Percentiles rank a stretch among this genome's conserved stretches.
Evolutionary conservation across 177 flowering plant species (phyloP).

Genomic region (Vitis hybrid): DNA sequence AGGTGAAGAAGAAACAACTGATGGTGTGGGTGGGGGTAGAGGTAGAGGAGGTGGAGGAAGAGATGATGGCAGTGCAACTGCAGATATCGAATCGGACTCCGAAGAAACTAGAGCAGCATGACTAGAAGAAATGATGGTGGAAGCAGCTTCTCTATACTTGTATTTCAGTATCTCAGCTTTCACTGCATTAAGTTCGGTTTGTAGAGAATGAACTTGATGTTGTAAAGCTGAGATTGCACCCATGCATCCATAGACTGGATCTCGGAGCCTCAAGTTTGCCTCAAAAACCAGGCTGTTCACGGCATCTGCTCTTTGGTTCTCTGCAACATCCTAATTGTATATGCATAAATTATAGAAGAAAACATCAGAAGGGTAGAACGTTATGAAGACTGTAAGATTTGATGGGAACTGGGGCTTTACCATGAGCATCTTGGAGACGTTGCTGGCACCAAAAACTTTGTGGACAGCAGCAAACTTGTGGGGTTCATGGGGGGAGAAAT

Average conservation of each 20-base stretch:
- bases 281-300: slow-evolving; percentile 65
- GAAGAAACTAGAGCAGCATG: slow-evolving; percentile 34
- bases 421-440: slow-evolving; percentile 26
- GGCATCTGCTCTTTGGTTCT: slow-evolving; percentile 58
- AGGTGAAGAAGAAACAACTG: slow-evolving; percentile 28
- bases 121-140: slow-evolving; percentile 22
- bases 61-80: slow-evolving; percentile 27
- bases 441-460: slow-evolving; percentile 17
- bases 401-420: background rate
- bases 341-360: background rate
- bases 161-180: slow-evolving; percentile 58
- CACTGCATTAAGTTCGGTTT: slow-evolving; percentile 57
- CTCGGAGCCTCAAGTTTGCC: slow-evolving; percentile 60
- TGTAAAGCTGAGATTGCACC: slow-evolving; percentile 62
- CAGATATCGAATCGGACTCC: slow-evolving; percentile 22
- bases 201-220: slow-evolving; percentile 60
- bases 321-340: slow-evolving; percentile 50
- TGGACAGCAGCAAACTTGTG: slow-evolving; percentile 26
- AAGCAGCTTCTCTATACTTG: slow-evolving; percentile 44
- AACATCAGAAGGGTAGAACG: background rate
- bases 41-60: slow-evolving; percentile 28
- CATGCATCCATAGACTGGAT: slow-evolving; percentile 73
- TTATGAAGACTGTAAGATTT: background rate
- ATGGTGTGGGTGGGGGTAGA: slow-evolving; percentile 22
- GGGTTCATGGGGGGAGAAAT: slow-evolving; percentile 14